These are phyloP conservation scores for Chaetomiaceae sp. DNA, from an alignment of 2,329 filamentous ascomycete genomes.

Conservation along the genomic window DNA sequence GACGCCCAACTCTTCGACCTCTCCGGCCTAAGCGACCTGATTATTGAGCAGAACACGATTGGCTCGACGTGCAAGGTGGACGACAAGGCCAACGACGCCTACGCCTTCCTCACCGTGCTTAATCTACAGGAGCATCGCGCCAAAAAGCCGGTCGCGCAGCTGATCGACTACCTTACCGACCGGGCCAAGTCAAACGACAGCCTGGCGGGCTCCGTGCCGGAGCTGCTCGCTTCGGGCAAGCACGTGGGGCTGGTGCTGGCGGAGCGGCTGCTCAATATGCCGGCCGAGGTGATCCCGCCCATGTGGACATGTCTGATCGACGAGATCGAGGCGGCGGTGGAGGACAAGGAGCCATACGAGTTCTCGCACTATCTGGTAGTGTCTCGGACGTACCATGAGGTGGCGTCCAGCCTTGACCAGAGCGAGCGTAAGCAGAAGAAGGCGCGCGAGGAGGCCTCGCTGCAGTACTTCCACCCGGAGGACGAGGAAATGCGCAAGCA, in stretches of 20 bases:
- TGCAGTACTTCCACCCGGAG: conserved; percentile 92
- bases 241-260: conserved; percentile 79
- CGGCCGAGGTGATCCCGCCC: conserved; percentile 83
- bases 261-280: conserved; percentile 93
- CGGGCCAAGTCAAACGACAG: conserved; percentile 48
- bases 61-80: conserved; percentile 98
- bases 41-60: conserved; percentile 78
- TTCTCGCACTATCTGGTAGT: conserved; percentile 91
- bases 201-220: conserved; percentile 49
- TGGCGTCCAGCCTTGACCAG: conserved; percentile 71
- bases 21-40: conserved; percentile 76
- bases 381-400: conserved; percentile 87
- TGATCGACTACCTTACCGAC: conserved; percentile 64
- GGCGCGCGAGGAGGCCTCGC: conserved; percentile 50
- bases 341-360: conserved; percentile 85
- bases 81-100: conserved; percentile 85
- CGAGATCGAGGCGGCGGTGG: conserved; percentile 80
- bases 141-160: conserved; percentile 62
- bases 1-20: conserved; percentile 83
- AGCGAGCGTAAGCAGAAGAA: conserved; percentile 63
- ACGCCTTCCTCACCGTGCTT: conserved; percentile 83
- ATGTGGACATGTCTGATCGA: conserved; percentile 93
- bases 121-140: conserved; percentile 75
- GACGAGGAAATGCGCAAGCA: conserved; percentile 82
- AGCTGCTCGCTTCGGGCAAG: conserved; percentile 50